Percentiles rank a stretch among this genome's conserved stretches.
phyloP scores from a whole-genome alignment of 1,139 yeast genomes.

The Taphrina deformans region DNA sequence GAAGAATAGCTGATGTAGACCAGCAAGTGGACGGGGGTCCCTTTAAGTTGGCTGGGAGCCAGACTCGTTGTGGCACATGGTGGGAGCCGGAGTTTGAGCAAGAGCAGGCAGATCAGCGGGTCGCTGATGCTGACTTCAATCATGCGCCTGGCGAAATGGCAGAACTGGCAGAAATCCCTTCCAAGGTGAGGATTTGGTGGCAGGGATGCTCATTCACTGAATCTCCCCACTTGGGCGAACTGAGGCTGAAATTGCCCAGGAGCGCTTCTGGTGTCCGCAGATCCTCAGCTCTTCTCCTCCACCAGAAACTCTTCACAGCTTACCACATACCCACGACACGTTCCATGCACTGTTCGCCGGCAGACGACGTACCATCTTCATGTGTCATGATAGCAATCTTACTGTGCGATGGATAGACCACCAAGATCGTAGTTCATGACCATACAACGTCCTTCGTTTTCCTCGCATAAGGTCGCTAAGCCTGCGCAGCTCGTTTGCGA shows the following conservation, averaged over 20 bases:
- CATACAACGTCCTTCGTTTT: too few species aligned
- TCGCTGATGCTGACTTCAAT: not conserved
- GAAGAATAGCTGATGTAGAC: not conserved
- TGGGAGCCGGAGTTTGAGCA: constrained; percentile 1
- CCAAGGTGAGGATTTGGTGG: not conserved
- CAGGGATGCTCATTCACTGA: not conserved
- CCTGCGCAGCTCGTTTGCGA: not conserved
- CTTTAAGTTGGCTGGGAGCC: constrained; percentile 3
- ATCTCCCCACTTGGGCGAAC: not conserved
- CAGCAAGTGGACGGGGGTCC: constrained; percentile 3
- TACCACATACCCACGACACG: not conserved
- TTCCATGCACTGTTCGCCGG: too few species aligned
- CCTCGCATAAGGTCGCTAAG: not conserved
- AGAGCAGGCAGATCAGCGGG: not conserved
- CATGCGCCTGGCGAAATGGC: not conserved
- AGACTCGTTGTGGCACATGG: not conserved
- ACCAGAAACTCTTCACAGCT: not conserved
- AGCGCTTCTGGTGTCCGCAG: not conserved
- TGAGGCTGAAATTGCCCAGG: not conserved
- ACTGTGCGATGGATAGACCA: too few species aligned
- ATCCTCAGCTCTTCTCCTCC: not conserved
- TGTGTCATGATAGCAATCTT: too few species aligned
- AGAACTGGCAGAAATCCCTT: not conserved
- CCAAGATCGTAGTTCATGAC: too few species aligned
- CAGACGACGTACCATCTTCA: too few species aligned